phyloP scores from a whole-genome alignment of 2,329 filamentous ascomycete species.

The Tolypocladium album region DNA sequence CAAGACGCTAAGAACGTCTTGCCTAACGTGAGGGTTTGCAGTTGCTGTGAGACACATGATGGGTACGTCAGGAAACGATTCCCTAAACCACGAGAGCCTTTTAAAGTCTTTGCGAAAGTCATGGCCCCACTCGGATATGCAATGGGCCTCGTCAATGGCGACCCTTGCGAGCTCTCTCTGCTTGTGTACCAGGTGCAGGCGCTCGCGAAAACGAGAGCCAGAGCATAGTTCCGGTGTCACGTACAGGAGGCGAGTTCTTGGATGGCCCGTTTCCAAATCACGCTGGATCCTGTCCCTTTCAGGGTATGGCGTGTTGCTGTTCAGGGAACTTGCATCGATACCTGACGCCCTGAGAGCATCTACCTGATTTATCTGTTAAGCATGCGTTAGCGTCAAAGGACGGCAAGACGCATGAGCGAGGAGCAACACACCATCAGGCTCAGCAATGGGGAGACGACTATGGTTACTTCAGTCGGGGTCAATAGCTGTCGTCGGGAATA shows the following conservation, averaged over 20 bases:
- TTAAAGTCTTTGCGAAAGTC: constrained; percentile 94
- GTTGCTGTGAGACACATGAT: constrained; percentile 92
- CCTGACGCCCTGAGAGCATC: constrained; percentile 62
- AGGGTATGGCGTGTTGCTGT: constrained; percentile 61
- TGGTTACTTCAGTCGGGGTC: constrained; percentile 49
- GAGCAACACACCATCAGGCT: constrained; percentile 64
- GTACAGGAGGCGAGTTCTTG: constrained; percentile 72
- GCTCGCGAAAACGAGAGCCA: constrained; percentile 63
- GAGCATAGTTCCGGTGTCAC: constrained; percentile 88
- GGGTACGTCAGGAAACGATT: constrained; percentile 71
- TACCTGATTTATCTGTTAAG: constrained; percentile 77
- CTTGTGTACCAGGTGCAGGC: constrained; percentile 60
- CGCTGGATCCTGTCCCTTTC: constrained; percentile 61
- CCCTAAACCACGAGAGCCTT: constrained; percentile 74
- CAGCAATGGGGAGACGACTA: constrained; percentile 81
- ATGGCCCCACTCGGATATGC: constrained; percentile 96
- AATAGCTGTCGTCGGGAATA: constrained; percentile 2
- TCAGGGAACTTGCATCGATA: constrained; percentile 76
- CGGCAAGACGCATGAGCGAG: constrained; percentile 1
- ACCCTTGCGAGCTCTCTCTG: constrained; percentile 81
- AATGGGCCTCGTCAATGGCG: constrained; percentile 90
- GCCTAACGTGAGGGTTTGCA: constrained; percentile 67
- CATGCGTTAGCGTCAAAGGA: background rate
- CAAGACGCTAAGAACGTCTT: constrained; percentile 72
- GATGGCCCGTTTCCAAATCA: constrained; percentile 82